These are phyloP conservation scores for Myotisia sp. DNA, from an alignment of 2,329 filamentous ascomycete genomes.

Conservation along the genomic window DNA sequence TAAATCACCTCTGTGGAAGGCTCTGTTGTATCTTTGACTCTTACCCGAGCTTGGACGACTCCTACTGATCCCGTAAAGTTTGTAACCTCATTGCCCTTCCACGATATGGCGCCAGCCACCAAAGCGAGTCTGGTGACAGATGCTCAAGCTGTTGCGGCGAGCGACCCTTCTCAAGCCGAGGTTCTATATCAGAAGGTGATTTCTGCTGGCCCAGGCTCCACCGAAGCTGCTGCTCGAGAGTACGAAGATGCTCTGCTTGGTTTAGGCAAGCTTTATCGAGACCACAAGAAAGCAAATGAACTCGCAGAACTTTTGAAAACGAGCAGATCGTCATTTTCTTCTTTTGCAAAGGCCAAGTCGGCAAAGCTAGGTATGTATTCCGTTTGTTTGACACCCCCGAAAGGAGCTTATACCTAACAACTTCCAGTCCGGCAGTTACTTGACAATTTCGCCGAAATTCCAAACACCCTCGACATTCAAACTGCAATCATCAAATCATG, in stretches of 20 bases:
- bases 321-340: slow-evolving; percentile 80
- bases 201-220: slow-evolving; percentile 67
- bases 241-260: slow-evolving; percentile 83
- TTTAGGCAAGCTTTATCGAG: slow-evolving; percentile 82
- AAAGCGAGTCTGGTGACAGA: slow-evolving; percentile 61
- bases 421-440: slow-evolving; percentile 77
- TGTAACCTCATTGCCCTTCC: slow-evolving; percentile 2
- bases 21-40: too few species aligned
- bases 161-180: slow-evolving; percentile 72
- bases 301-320: slow-evolving; percentile 81
- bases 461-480: slow-evolving; percentile 87
- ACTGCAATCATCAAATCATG: slow-evolving; percentile 93
- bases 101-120: slow-evolving; percentile 37
- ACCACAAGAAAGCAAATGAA: slow-evolving; percentile 63
- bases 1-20: too few species aligned
- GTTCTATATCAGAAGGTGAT: slow-evolving; percentile 80
- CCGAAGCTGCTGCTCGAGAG: slow-evolving; percentile 73
- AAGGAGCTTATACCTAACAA: not conserved
- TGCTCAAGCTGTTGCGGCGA: slow-evolving; percentile 70
- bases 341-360: slow-evolving; percentile 97
- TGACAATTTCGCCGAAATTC: slow-evolving; percentile 86
- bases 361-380: slow-evolving; percentile 71
- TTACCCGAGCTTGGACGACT: slow-evolving; percentile 4
- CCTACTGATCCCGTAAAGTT: slow-evolving; percentile 6
- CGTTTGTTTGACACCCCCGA: not conserved